Base-by-base conservation (phyloP, 352 stramenopile species). In the Poterioochromonas sp. region DNA sequence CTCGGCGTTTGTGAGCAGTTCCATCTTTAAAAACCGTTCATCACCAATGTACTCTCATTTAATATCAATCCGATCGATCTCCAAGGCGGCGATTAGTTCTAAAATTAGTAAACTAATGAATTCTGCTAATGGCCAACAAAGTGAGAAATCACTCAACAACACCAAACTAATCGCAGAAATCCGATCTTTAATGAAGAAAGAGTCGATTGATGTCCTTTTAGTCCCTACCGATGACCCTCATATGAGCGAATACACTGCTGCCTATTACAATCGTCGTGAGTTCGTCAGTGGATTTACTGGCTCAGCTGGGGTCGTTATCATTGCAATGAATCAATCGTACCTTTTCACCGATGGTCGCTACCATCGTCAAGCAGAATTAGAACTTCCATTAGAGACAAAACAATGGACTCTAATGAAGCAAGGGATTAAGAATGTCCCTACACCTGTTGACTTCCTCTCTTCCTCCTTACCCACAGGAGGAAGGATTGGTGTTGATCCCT, bases 321-420 rank as follows among this genome's bases (percentile, higher is more conserved):
- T 94, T n/a, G 81, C 82, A 3, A 12, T 0, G 0, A 41, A 18
- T 22, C 32, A 1, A 15, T 91, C 92, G 35, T 82, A 96, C 63
- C 87, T 99, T 63, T 99, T 95, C 94, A 99, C 95, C 2, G 95
- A 99, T 80, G 95, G 94, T 0, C 87, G 96, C 51, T 99, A 99
- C 81, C 98, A 96, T 80, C 84, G 97, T 64, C 95, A 99, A 86
- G 96, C 95, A 20, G 87, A 91, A 73, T 83, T 96, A 65, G 84
- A 98, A 82, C 82, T 99, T 32, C 47, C 47, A 26, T 32, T 69
- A 41, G 22, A 3, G 22, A 91, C 92, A 80, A 83, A 84, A 8
- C 87, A 91, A 12, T 98, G 93, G 93, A 94, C 86, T 81, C 87
- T 99, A 41, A 97, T 98, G 92, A 98, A 96, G 83, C 83, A 86